A percentile compares a stretch with the other conserved stretches of the same genome.
Evolutionary conservation across 306 rosid genomes (phyloP).

Genomic region (Crataegus laevigata): DNA sequence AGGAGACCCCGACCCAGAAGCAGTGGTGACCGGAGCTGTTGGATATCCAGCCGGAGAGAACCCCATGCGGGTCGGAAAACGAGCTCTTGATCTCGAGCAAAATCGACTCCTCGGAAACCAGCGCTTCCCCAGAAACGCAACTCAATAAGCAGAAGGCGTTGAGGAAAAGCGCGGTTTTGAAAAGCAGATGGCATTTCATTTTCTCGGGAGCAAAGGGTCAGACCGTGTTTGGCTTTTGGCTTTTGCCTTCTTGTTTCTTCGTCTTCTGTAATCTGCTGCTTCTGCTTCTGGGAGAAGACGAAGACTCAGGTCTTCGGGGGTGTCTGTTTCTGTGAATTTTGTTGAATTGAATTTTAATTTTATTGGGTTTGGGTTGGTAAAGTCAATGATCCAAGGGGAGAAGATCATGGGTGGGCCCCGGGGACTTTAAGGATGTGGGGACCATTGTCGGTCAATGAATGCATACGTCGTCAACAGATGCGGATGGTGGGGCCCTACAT

Average conservation of each 20-base stretch:
- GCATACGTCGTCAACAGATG: slow-evolving; percentile 3
- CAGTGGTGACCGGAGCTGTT: slow-evolving; percentile 20
- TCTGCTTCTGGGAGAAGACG: not conserved
- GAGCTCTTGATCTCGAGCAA: slow-evolving; percentile 25
- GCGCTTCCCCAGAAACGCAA: not conserved
- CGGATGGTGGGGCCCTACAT: not conserved
- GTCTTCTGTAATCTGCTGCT: not conserved
- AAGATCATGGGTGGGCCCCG: not conserved
- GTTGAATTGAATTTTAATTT: not conserved
- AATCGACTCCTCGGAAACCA: slow-evolving; percentile 13
- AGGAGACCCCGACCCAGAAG: slow-evolving; percentile 26
- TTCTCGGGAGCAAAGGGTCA: not conserved
- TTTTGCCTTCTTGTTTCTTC: not conserved
- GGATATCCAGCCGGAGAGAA: slow-evolving; percentile 20
- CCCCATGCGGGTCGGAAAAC: slow-evolving; percentile 18
- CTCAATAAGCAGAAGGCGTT: not conserved
- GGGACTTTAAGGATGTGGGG: slow-evolving; percentile 3
- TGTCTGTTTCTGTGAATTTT: not conserved
- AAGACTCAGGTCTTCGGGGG: not conserved
- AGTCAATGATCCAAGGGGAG: not conserved
- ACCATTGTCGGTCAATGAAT: not conserved
- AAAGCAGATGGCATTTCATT: slow-evolving; percentile 21
- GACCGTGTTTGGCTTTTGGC: not conserved
- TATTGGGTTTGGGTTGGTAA: not conserved
- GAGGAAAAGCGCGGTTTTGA: slow-evolving; percentile 1